Percentiles rank a stretch among this genome's conserved stretches.
Conservation (phyloP, 2,329 filamentous ascomycete species). For the Eutypella sp. region DNA sequence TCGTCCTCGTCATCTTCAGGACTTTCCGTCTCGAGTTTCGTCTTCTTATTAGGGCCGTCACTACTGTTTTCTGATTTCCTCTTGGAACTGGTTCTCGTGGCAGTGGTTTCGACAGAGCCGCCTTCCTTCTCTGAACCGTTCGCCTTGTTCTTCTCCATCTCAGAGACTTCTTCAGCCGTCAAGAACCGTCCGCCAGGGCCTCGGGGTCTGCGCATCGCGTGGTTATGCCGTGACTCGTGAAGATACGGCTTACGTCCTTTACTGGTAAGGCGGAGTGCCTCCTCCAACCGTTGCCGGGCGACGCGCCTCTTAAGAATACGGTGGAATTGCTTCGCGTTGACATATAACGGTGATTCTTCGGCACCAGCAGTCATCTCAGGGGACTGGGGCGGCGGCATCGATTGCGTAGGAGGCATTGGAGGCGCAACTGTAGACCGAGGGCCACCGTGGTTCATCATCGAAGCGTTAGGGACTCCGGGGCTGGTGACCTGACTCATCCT, state of each 20-base stretch:
- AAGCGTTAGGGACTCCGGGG: conserved; percentile 67
- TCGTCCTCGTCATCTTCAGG: conserved; percentile 43
- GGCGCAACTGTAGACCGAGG: conserved; percentile 47
- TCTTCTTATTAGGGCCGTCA: conserved; percentile 48
- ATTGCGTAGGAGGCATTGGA: conserved; percentile 58
- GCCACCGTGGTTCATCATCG: conserved; percentile 67
- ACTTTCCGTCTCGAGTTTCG: conserved; percentile 37
- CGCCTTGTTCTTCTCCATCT: conserved; percentile 68
- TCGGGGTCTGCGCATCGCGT: conserved; percentile 92
- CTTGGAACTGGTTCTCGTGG: conserved; percentile 45
- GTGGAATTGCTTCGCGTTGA: conserved; percentile 98
- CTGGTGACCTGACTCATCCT: conserved; percentile 75
- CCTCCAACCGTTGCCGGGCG: conserved; percentile 87
- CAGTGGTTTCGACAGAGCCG: conserved; percentile 23
- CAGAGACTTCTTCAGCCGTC: conserved; percentile 91
- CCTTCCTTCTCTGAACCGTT: conserved; percentile 33
- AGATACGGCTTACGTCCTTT: conserved; percentile 97
- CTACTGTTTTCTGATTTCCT: conserved; percentile 53
- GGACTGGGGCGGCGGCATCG: conserved; percentile 66
- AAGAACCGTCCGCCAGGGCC: conserved; percentile 93
- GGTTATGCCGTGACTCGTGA: conserved; percentile 95
- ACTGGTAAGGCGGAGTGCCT: conserved; percentile 83
- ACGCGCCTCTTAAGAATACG: conserved; percentile 92
- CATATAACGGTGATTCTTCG: conserved; percentile 92
- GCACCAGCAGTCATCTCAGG: conserved; percentile 70